Evolutionary conservation across 352 stramenopile species (phyloP).

Genomic region (Phytopythium aichiense): DNA sequence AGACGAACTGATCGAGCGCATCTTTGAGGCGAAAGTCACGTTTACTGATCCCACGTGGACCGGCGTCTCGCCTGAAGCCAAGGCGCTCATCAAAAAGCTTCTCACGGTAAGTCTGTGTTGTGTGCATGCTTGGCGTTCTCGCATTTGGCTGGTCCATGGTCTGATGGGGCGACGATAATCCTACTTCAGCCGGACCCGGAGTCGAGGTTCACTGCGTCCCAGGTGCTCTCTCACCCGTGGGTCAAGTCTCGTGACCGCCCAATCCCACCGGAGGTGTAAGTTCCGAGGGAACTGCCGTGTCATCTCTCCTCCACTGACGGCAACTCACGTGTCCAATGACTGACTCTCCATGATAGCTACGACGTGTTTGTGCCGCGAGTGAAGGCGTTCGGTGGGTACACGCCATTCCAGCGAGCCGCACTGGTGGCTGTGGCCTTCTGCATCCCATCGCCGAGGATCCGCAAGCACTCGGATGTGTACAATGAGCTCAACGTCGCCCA

Average conservation of each 20-base stretch:
- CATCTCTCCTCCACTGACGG: too few relatives aligned
- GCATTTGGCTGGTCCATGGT: neutral
- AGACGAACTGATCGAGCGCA: conserved; percentile 71
- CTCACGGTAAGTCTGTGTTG: conserved; percentile 36
- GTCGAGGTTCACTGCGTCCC: conserved; percentile 49
- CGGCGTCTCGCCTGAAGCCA: conserved; percentile 54
- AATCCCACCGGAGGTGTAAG: conserved; percentile 39
- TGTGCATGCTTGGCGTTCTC: neutral
- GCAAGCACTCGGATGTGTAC: conserved; percentile 58
- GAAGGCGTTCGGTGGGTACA: conserved; percentile 67
- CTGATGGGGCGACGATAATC: neutral
- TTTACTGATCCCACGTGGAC: conserved; percentile 56
- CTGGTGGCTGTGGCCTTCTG: conserved; percentile 72
- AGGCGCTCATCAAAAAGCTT: conserved; percentile 67
- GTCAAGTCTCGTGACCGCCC: conserved; percentile 48
- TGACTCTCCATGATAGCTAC: conserved; percentile 21
- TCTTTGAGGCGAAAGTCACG: conserved; percentile 56
- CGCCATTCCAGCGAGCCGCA: conserved; percentile 49
- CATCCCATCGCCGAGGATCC: conserved; percentile 51
- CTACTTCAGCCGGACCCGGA: conserved; percentile 34
- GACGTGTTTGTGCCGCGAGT: conserved; percentile 62
- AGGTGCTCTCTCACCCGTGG: conserved; percentile 70
- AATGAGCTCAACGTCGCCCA: conserved; percentile 78
- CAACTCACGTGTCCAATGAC: neutral
- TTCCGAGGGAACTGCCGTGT: neutral